phyloP scores from a whole-genome alignment of 140 eudicot genomes.

The Cichorium intybus region DNA sequence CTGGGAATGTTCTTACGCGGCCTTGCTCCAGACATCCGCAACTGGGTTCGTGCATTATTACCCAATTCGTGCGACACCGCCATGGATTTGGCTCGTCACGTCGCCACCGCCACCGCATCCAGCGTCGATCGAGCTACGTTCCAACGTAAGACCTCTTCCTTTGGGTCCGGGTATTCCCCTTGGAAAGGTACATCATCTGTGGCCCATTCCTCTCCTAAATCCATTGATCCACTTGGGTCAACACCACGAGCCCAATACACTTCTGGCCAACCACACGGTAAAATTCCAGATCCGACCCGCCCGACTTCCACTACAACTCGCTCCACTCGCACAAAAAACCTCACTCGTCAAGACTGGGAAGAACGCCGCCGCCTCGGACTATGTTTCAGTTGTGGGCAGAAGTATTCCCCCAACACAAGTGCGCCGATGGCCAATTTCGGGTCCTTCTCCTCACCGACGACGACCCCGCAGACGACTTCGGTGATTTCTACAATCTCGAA shows the following conservation, averaged over 20 bases:
- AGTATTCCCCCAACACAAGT: neutral
- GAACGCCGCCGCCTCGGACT: neutral
- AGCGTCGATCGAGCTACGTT: neutral
- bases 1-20: no score
- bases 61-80: no score
- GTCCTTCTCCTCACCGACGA: no score
- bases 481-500: no score
- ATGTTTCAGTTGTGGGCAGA: slow-evolving; percentile 1
- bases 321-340: neutral
- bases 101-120: no score
- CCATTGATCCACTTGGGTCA: no score
- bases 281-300: neutral
- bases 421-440: neutral
- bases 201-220: no score
- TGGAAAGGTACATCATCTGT: no score
- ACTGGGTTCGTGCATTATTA: no score
- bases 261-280: neutral
- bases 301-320: neutral
- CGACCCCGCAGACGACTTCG: no score
- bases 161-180: neutral
- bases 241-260: neutral
- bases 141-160: neutral
- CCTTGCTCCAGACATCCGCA: no score
- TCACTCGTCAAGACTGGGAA: neutral
- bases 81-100: no score